Evolutionary conservation across 352 stramenopile species (phyloP).

Genomic region (Phytophthora rubi): DNA sequence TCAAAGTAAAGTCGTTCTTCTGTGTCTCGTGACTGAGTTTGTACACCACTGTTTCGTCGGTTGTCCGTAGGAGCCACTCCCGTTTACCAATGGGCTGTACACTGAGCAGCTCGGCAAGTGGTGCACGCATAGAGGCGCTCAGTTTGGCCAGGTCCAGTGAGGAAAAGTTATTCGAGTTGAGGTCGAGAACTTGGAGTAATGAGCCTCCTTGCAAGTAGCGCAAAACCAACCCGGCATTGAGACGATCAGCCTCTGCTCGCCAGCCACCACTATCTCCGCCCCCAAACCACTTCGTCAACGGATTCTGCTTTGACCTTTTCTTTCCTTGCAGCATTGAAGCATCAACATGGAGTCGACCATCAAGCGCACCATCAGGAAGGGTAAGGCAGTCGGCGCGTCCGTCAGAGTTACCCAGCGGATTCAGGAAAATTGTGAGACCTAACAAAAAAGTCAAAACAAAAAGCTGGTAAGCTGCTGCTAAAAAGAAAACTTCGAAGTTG

Average conservation of each 20-base stretch:
- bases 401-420: conserved; percentile 43
- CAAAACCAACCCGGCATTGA: conserved; percentile 45
- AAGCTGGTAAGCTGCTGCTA: background rate
- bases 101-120: conserved; percentile 37
- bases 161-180: conserved; percentile 44
- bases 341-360: conserved; percentile 48
- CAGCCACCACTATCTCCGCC: conserved; percentile 24
- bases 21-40: conserved; percentile 28
- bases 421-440: conserved; percentile 60
- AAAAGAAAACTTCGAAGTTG: background rate
- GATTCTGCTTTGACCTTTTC: conserved; percentile 40
- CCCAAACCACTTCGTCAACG: conserved; percentile 62
- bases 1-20: conserved; percentile 41
- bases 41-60: conserved; percentile 42
- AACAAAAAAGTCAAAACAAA: background rate
- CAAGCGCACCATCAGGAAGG: conserved; percentile 59
- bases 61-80: conserved; percentile 64
- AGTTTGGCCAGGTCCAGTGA: conserved; percentile 52
- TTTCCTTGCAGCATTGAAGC: conserved; percentile 6
- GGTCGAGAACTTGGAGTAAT: conserved; percentile 64
- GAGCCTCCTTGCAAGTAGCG: conserved; percentile 61
- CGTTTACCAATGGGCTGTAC: conserved; percentile 46
- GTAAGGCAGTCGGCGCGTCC: conserved; percentile 58
- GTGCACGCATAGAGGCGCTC: conserved; percentile 3
- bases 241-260: conserved; percentile 25